Base-by-base conservation (phyloP, 2,329 filamentous ascomycete species). In the Pyrenochaeta sp. region DNA sequence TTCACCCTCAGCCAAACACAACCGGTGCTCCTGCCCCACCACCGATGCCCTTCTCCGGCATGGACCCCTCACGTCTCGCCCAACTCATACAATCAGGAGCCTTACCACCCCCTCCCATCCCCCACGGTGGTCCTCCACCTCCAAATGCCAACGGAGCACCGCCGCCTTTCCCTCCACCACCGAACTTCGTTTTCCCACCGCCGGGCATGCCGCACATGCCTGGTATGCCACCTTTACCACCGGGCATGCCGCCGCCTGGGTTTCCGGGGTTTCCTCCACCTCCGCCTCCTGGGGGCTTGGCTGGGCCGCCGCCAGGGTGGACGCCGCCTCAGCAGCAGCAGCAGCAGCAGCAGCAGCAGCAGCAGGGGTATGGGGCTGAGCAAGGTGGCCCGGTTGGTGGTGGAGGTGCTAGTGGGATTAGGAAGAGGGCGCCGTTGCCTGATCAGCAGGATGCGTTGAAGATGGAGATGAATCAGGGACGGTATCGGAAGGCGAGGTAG, bases 401-500 rank as follows among this genome's bases (percentile, higher is more conserved):
- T 24, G 76, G 69, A 24, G 47, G 34, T 15, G 54, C 50, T 2
- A 10, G 24, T 43, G 56, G 55, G 3, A 74, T 74, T 45, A 75
- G 69, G 25, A 74, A 56, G 65, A 80, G 89, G 59, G 91, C 85
- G 5, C 92, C 91, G 8, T 78, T 96, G 43, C 92, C 92, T 0
- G 93, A 91, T 73, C 92, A 96, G 78, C 88, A 91, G 72, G 92
- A 95, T 74, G 93, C 91, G 67, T 78, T 96, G 67, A 86, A 89
- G 66, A 87, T 90, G 76, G 91, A 94, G 77, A 92, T 94, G 82
- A 85, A 85, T 61, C 80, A 81, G 62, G 83, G 83, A 10, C 78
- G 82, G 64, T 86, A 81, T 68, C 74, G 80, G 51, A 72, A 71
- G 56, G 58, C 67, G 10, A 61, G 68, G 52, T 71, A 64, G 54